Percentiles rank a stretch among this genome's conserved stretches.
Evolutionary conservation across 768 basidiomycete genomes (phyloP).

Genomic region (Termitomyces sp.): DNA sequence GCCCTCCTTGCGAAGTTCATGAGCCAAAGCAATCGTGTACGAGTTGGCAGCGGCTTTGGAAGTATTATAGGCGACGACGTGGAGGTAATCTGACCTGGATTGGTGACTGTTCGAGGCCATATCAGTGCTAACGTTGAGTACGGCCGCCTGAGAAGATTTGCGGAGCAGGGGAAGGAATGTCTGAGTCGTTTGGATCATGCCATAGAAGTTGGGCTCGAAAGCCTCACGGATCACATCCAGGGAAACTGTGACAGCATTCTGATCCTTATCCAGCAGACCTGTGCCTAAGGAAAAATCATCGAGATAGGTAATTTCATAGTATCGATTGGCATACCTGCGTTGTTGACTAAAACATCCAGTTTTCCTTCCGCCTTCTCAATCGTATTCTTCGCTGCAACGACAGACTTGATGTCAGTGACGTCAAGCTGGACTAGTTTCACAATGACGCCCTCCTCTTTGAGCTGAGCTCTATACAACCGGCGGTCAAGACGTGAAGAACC

Average conservation of each 20-base stretch:
- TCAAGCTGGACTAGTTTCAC: slow-evolving; percentile 34
- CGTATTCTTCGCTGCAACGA: slow-evolving; percentile 26
- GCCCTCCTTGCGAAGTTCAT: slow-evolving; percentile 45
- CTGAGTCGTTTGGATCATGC: slow-evolving; percentile 36
- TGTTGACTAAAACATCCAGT: slow-evolving; percentile 42
- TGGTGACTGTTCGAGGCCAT: slow-evolving; percentile 39
- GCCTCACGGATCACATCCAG: slow-evolving; percentile 27
- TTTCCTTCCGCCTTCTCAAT: slow-evolving; percentile 35
- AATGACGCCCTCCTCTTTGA: slow-evolving; percentile 15
- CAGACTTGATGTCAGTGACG: slow-evolving; percentile 28
- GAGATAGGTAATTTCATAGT: not conserved
- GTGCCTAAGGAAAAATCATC: slow-evolving; percentile 16
- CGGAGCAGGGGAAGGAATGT: slow-evolving; percentile 37
- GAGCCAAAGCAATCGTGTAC: slow-evolving; percentile 56
- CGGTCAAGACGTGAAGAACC: not conserved
- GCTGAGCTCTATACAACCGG: slow-evolving; percentile 11
- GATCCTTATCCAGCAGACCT: slow-evolving; percentile 22
- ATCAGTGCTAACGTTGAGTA: slow-evolving; percentile 37
- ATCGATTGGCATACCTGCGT: slow-evolving; percentile 27
- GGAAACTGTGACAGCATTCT: slow-evolving; percentile 30
- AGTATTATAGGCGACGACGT: slow-evolving; percentile 53
- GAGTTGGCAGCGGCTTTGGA: slow-evolving; percentile 67
- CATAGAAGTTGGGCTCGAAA: slow-evolving; percentile 39
- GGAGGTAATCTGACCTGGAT: slow-evolving; percentile 24
- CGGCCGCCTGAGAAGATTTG: slow-evolving; percentile 26